A percentile compares a stretch with the other conserved stretches of the same genome.
Conservation (phyloP, 371 early-diverging fungal species). For the Rhizomucor pusillus region DNA sequence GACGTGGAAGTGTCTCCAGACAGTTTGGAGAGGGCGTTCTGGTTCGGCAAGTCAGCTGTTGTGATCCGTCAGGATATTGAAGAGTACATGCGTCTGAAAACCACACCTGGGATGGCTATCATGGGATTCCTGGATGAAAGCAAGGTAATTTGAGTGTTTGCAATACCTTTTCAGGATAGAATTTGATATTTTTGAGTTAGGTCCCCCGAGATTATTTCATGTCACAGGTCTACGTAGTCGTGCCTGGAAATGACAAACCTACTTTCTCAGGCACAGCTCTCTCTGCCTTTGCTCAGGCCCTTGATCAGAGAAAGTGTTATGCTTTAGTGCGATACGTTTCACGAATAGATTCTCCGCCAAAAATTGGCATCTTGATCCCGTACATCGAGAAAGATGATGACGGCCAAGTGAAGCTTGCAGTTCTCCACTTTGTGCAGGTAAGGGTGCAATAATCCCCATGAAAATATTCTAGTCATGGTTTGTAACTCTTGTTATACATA, state of each 20-base stretch:
- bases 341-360: conserved; percentile 52
- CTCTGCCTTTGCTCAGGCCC: conserved; percentile 52
- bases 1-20: conserved; percentile 18
- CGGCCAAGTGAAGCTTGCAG: background rate
- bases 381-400: conserved; percentile 43
- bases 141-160: conserved; percentile 28
- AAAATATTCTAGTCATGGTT: too few relatives aligned
- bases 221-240: conserved; percentile 49
- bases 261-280: conserved; percentile 40
- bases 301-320: conserved; percentile 47
- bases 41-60: conserved; percentile 68
- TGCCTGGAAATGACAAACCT: conserved; percentile 22
- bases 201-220: conserved; percentile 59
- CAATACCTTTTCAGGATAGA: background rate
- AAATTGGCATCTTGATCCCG: conserved; percentile 63
- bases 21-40: conserved; percentile 47
- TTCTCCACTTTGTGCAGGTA: conserved; percentile 61
- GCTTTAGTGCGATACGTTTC: conserved; percentile 67
- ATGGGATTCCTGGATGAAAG: conserved; percentile 51
- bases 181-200: conserved; percentile 22
- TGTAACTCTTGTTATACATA: too few relatives aligned
- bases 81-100: conserved; percentile 52
- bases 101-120: conserved; percentile 58
- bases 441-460: too few relatives aligned
- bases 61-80: conserved; percentile 61